phyloP scores from a whole-genome alignment of 2,329 filamentous ascomycete genomes.

The Fusarium albidum region DNA sequence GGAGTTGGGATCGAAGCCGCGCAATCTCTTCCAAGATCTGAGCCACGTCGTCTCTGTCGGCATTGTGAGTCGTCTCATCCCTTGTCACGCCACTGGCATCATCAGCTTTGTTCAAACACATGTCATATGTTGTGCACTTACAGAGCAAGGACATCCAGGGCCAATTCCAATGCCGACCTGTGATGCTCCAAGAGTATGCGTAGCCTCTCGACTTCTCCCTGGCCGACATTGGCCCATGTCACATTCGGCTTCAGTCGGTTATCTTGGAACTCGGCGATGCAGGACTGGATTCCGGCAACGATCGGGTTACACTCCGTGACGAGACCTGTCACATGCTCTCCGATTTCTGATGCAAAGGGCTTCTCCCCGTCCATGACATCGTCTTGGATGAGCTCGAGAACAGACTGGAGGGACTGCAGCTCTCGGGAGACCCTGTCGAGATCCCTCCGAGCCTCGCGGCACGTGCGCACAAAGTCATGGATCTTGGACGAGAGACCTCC shows the following conservation, averaged over 20 bases:
- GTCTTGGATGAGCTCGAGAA: slow-evolving; percentile 25
- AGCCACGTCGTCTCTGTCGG: slow-evolving; percentile 6
- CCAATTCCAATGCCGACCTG: slow-evolving; percentile 17
- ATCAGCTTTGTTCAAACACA: background rate
- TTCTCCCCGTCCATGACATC: slow-evolving; percentile 9
- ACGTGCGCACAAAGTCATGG: slow-evolving; percentile 15
- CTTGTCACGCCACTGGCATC: background rate
- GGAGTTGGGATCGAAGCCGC: slow-evolving; percentile 4
- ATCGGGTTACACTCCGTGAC: slow-evolving; percentile 10
- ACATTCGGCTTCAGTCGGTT: background rate
- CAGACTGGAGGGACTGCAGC: slow-evolving; percentile 15
- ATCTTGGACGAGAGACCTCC: slow-evolving; percentile 2
- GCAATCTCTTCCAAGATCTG: slow-evolving; percentile 17
- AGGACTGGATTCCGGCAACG: slow-evolving; percentile 1
- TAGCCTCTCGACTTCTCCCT: slow-evolving; percentile 20
- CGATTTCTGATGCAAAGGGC: slow-evolving; percentile 2
- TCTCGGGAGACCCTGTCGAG: slow-evolving; percentile 24
- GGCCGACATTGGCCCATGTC: slow-evolving; percentile 3
- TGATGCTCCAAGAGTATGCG: slow-evolving; percentile 16
- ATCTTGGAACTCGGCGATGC: slow-evolving; percentile 12
- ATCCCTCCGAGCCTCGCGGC: slow-evolving; percentile 22
- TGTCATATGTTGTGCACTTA: background rate
- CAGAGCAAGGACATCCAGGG: slow-evolving; percentile 11
- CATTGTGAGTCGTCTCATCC: slow-evolving; percentile 2
- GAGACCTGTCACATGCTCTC: slow-evolving; percentile 1